Percentiles rank a stretch among this genome's conserved stretches.
Conservation (phyloP, 2,329 filamentous ascomycete genomes). For the Claviceps sp. region DNA sequence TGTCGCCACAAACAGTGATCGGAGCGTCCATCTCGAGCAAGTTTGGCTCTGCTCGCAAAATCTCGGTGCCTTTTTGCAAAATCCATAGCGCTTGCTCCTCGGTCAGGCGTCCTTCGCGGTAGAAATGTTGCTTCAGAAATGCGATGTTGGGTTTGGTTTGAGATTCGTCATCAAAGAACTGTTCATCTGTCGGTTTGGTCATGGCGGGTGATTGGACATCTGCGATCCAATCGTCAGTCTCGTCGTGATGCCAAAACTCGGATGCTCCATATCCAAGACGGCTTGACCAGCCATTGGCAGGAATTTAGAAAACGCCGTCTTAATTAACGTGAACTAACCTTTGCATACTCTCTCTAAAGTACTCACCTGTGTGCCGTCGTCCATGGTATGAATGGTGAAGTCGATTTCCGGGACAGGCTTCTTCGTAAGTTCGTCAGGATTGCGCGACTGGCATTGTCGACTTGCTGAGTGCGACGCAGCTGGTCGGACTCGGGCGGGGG, state of each 20-base stretch:
- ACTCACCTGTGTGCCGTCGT: constrained; percentile 90
- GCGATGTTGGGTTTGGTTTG: constrained; percentile 79
- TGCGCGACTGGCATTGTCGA: constrained; percentile 85
- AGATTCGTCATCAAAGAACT: constrained; percentile 83
- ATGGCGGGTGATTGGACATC: constrained; percentile 97
- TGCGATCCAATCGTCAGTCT: constrained; percentile 24
- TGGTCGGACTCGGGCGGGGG: constrained; percentile 17
- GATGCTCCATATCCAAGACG: neutral
- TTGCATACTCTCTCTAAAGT: constrained; percentile 95
- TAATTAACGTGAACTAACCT: constrained; percentile 46
- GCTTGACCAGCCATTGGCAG: too few species aligned
- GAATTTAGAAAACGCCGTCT: neutral
- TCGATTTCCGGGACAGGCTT: constrained; percentile 94
- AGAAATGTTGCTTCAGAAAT: constrained; percentile 97
- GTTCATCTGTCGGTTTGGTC: constrained; percentile 79
- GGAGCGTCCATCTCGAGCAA: constrained; percentile 98
- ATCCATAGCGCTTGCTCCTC: constrained; percentile 98
- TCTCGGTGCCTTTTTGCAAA: constrained; percentile 72
- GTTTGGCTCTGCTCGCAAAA: constrained; percentile 84
- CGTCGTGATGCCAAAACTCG: too few species aligned
- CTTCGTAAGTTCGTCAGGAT: constrained; percentile 92
- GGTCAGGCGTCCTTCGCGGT: constrained; percentile 89
- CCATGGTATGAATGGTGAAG: constrained; percentile 97
- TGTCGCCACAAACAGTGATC: constrained; percentile 96
- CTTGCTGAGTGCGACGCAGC: constrained; percentile 42